A percentile compares a stretch with the other conserved stretches of the same genome.
Conservation (phyloP, 345 rosid genomes). For the Crucihimalaya himalaica region DNA sequence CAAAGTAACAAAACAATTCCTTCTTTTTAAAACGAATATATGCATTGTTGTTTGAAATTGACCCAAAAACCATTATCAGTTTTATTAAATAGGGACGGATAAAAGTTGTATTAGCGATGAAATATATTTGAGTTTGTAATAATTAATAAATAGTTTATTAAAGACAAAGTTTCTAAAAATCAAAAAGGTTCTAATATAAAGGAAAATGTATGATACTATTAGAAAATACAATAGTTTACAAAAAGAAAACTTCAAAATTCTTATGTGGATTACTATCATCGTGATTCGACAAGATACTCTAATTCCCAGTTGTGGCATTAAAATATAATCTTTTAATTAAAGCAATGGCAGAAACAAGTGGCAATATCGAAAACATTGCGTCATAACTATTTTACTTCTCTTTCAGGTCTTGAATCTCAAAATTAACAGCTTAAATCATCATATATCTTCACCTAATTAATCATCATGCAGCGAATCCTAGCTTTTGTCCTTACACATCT, state of each 20-base stretch:
- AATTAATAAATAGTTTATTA: no score
- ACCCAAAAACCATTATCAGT: neutral
- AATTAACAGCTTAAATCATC: neutral
- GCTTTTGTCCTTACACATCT: no score
- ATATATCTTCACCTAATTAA: neutral
- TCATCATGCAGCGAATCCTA: neutral
- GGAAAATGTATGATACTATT: no score
- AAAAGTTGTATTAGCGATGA: no score
- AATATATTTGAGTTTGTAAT: no score
- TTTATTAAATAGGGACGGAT: neutral
- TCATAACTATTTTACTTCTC: neutral
- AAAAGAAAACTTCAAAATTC: no score
- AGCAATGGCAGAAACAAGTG: neutral
- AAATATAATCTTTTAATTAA: no score
- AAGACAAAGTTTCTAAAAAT: no score
- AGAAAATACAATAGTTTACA: neutral
- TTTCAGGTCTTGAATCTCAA: neutral
- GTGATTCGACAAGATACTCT: no score
- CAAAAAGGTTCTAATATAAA: no score
- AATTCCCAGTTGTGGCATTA: no score
- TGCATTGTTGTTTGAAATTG: neutral
- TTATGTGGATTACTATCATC: neutral
- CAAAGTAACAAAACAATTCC: neutral
- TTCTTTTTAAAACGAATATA: neutral
- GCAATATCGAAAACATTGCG: neutral